Evolutionary conservation across 176 grass and related monocot species (phyloP).

Genomic region (Pontederia paniculata): DNA sequence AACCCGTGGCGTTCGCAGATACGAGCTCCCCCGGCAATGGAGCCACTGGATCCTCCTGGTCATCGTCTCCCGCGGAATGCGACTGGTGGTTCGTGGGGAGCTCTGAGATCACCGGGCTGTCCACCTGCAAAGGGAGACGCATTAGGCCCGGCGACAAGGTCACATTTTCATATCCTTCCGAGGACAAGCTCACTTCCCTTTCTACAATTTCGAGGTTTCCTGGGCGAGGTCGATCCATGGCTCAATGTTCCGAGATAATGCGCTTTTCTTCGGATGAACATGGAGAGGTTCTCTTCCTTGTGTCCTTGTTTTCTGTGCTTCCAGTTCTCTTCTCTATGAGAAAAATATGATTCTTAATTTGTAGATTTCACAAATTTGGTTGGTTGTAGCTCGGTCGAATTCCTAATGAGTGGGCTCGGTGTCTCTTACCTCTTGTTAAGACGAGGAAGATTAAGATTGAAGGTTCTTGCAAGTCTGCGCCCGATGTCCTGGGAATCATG

Average conservation of each 20-base stretch:
- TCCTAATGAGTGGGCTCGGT: constrained; percentile 89
- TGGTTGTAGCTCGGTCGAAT: constrained; percentile 67
- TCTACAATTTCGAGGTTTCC: not conserved
- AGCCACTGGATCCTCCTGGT: not conserved
- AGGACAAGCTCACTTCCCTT: constrained; percentile 23
- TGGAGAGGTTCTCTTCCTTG: constrained; percentile 38
- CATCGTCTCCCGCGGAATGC: not conserved
- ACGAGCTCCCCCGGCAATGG: not conserved
- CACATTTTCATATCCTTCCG: constrained; percentile 48
- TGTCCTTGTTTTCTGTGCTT: not conserved
- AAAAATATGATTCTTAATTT: not conserved
- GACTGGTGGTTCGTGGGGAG: constrained; percentile 70
- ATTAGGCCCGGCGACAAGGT: constrained; percentile 43
- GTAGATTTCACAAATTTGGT: not conserved
- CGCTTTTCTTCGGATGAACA: constrained; percentile 52
- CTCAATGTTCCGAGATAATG: constrained; percentile 57
- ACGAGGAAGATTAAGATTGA: constrained; percentile 47
- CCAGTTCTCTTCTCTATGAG: not conserved
- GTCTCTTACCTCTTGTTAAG: constrained; percentile 56
- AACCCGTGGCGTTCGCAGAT: too few species aligned
- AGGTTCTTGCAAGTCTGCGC: constrained; percentile 46
- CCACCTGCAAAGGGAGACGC: constrained; percentile 75
- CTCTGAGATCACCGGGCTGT: constrained; percentile 53
- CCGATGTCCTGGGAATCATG: constrained; percentile 71
- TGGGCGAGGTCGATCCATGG: constrained; percentile 16